phyloP scores from a whole-genome alignment of 495 filamentous ascomycete genomes.

The Oidiodendron maius region DNA sequence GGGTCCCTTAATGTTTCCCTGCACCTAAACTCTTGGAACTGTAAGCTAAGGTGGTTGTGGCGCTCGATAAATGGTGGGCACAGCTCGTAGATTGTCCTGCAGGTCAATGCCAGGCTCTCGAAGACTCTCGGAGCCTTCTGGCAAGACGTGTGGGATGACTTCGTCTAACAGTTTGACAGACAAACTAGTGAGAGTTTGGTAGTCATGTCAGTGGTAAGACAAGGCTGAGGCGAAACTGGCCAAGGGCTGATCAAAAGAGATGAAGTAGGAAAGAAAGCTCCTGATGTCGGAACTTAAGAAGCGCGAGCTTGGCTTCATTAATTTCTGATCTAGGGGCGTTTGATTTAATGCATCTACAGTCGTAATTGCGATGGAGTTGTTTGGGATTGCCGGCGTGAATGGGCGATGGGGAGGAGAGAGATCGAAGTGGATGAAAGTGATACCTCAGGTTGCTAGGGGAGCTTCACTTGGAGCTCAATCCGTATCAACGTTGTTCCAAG shows the following conservation, averaged over 20 bases:
- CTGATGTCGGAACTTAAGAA: not conserved
- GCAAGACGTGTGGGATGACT: constrained; percentile 26
- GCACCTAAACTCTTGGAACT: constrained; percentile 28
- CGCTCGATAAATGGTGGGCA: constrained; percentile 22
- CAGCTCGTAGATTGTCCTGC: constrained; percentile 18
- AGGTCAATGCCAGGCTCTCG: constrained; percentile 34
- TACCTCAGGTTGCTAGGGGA: no score
- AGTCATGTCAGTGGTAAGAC: no score
- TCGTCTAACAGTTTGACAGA: constrained; percentile 26
- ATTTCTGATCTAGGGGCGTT: not conserved
- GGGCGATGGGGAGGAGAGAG: no score
- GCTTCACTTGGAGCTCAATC: no score
- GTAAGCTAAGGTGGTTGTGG: constrained; percentile 30
- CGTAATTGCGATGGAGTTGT: no score
- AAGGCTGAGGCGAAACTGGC: not conserved
- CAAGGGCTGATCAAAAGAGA: not conserved
- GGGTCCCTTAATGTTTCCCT: no score
- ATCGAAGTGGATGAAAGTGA: no score
- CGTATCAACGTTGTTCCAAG: no score
- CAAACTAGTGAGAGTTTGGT: no score
- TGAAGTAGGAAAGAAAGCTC: not conserved
- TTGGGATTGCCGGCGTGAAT: no score
- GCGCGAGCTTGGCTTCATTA: not conserved
- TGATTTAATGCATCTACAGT: not conserved
- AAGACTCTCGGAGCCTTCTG: constrained; percentile 36